phyloP scores from a whole-genome alignment of 2,329 filamentous ascomycete genomes.

The Xylaria sp. region DNA sequence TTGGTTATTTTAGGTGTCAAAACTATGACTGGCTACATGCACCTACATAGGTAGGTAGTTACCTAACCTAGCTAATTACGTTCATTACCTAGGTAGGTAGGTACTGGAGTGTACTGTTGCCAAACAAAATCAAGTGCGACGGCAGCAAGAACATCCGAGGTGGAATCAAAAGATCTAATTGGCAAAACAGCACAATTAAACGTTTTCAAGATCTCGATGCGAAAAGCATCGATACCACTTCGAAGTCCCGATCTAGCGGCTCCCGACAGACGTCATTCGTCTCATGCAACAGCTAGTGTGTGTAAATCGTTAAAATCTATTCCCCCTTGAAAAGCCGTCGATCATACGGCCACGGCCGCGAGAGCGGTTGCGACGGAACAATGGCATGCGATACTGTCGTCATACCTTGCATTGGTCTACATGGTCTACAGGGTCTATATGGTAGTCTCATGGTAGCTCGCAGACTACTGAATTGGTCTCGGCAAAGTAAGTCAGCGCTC shows the following conservation, averaged over 20 bases:
- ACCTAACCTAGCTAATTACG: neutral
- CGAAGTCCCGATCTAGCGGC: conserved; percentile 40
- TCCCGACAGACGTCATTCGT: conserved; percentile 45
- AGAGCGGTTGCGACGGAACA: conserved; percentile 14
- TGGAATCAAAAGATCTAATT: neutral
- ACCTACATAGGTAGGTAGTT: neutral
- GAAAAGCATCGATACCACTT: conserved; percentile 37
- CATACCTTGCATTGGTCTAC: conserved; percentile 17
- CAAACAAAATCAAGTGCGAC: neutral
- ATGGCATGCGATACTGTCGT: conserved; percentile 29
- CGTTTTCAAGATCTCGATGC: conserved; percentile 30
- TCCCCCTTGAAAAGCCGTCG: conserved; percentile 11
- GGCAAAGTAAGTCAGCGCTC: conserved; percentile 19
- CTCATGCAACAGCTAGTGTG: conserved; percentile 21
- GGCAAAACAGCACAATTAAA: conserved; percentile 2
- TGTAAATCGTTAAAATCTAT: conserved; percentile 22
- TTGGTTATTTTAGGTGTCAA: neutral
- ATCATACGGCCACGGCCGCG: conserved; percentile 6
- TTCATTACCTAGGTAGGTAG: neutral
- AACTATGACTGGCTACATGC: neutral
- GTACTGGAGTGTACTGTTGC: too few relatives aligned
- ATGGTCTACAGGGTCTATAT: too few relatives aligned
- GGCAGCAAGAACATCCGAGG: neutral
- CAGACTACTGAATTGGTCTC: neutral
- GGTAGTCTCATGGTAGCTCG: neutral